Conservation (phyloP, 2,329 filamentous ascomycete genomes). For the Hypocrella siamensis region DNA sequence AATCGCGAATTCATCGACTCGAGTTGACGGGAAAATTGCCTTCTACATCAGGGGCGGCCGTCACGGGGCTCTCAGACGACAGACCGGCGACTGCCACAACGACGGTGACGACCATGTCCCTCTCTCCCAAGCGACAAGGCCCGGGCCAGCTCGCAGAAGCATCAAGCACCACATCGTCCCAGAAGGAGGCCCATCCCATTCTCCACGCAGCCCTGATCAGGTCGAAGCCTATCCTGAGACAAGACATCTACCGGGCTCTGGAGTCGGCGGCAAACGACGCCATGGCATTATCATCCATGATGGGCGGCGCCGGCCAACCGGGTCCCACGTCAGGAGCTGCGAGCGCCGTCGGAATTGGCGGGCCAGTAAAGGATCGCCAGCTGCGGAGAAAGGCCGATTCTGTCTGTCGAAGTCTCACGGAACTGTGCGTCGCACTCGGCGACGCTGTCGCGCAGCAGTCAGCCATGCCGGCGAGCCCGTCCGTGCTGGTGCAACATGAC, state of each 20-base stretch:
- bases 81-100: constrained; percentile 84
- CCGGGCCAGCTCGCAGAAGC: constrained; percentile 16
- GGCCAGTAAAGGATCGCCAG: constrained; percentile 60
- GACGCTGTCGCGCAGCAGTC: constrained; percentile 20
- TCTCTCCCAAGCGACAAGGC: constrained; percentile 59
- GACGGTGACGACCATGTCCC: constrained; percentile 77
- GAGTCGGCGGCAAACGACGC: constrained; percentile 75
- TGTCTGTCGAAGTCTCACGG: constrained; percentile 82
- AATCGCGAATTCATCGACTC: constrained; percentile 78
- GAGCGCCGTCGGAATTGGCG: constrained; percentile 40
- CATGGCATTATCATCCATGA: constrained; percentile 59
- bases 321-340: constrained; percentile 52
- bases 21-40: constrained; percentile 83
- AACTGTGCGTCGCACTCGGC: constrained; percentile 73
- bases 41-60: constrained; percentile 64
- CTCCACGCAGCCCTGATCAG: constrained; percentile 70
- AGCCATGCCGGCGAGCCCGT: constrained; percentile 4
- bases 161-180: constrained; percentile 23
- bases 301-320: constrained; percentile 55
- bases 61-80: constrained; percentile 60
- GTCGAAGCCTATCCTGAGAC: constrained; percentile 51
- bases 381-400: constrained; percentile 81
- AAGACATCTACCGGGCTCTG: constrained; percentile 62
- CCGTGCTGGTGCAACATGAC: constrained; percentile 9
- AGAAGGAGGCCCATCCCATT: constrained; percentile 54